These are phyloP conservation scores for Coemansia sp. DNA, from an alignment of 192 early-diverging fungal species.

Conservation along the genomic window DNA sequence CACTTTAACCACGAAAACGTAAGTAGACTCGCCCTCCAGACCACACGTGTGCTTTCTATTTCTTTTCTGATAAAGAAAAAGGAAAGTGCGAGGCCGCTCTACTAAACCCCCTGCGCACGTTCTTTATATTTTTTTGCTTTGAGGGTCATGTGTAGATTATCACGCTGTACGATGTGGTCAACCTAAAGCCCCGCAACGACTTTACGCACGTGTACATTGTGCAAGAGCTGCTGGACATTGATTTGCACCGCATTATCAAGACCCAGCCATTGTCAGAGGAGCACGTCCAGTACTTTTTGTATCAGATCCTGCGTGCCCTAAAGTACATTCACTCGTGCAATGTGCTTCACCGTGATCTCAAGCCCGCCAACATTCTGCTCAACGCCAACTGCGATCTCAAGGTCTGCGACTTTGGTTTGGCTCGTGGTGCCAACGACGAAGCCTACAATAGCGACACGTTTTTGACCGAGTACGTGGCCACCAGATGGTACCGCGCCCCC, in stretches of 20 bases:
- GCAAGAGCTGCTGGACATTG: conserved; percentile 85
- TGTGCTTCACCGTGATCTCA: conserved; percentile 93
- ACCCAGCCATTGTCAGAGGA: conserved; percentile 80
- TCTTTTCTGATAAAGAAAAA: not conserved
- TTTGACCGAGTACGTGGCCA: conserved; percentile 96
- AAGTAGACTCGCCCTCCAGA: not conserved
- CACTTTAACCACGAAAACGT: conserved; percentile 81
- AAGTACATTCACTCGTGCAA: conserved; percentile 94
- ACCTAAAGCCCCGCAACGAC: conserved; percentile 48
- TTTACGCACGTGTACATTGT: conserved; percentile 57
- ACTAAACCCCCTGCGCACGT: not conserved
- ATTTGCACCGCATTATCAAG: conserved; percentile 87
- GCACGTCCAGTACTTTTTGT: conserved; percentile 89
- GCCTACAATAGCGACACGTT: conserved; percentile 79
- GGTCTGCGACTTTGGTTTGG: conserved; percentile 99
- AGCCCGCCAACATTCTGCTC: conserved; percentile 94
- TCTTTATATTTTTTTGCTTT: not conserved
- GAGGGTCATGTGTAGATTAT: conserved; percentile 35
- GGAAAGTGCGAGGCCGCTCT: not conserved
- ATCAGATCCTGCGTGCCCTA: conserved; percentile 83
- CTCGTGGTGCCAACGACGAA: conserved; percentile 82
- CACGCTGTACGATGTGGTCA: conserved; percentile 51
- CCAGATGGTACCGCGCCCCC: conserved; percentile 92
- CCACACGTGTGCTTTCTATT: not conserved
- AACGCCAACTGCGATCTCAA: conserved; percentile 98